Base-by-base conservation (phyloP, 495 filamentous ascomycete genomes). In the Hapsidospora chrysogenum region DNA sequence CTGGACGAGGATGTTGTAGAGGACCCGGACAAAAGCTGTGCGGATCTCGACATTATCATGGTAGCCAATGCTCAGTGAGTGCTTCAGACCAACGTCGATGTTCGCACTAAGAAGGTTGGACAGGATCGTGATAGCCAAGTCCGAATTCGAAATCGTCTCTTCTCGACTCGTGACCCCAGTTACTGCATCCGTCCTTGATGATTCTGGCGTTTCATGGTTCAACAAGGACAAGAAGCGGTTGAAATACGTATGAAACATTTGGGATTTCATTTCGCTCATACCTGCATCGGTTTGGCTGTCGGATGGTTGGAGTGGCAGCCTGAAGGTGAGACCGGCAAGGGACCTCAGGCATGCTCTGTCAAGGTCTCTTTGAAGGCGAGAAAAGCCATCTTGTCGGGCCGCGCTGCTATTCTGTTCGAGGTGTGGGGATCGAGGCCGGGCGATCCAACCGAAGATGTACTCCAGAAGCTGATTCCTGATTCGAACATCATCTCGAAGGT, bases 241-340 rank as follows among this genome's bases (percentile, higher is more conserved):
- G 46, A 78, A 77, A 51, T 77, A 78, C n/a, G 60, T 63, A 31
- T 70, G 69, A 44, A 78, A 78, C 68, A 77, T 69, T 40, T 75
- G 63, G 3, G 60, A 63, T 38, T 75, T 74, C 20, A 70, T 58
- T 53, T 76, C 73, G 37, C 69, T 73, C 1, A 67, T 66, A 37
- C 70, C 67, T 0, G 66, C 72, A 46, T 78, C 73, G 20, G 52
- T 67, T 39, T 70, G 68, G 2, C 63, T 65, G 30, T 76, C 73
- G n/a, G 64, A 62, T 1, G 71, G 71, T 40, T 77, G 73, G 9
- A 78, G 53, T 11, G 73, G 72, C 10, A 78, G 50, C 18, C 71
- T 70, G 48, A 70, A 74, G 4, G 74, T 68, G n/a, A 78, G 54
- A 39, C 67, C 66, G 6, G 72, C 68, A 9, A 78, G 56, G 27